These are phyloP conservation scores for Histomonas meleagridis DNA, from an alignment of 208 protist genomes.

Conservation along the genomic window DNA sequence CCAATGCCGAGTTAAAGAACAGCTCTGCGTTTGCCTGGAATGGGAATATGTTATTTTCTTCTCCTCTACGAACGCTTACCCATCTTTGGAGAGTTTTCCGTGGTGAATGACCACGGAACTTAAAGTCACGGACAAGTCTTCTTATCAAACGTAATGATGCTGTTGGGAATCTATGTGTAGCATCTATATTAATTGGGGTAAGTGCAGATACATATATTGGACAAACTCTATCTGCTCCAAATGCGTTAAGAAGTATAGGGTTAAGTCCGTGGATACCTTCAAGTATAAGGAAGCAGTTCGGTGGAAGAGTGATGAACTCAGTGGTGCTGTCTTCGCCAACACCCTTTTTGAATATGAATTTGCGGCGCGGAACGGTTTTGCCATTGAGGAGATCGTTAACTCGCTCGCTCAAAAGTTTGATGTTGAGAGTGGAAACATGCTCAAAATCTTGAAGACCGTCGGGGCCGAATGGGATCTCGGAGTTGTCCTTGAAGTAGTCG, in stretches of 20 bases:
- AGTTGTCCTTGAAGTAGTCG: not conserved
- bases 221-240: not conserved
- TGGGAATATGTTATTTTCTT: not conserved
- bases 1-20: not conserved
- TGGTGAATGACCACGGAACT: not conserved
- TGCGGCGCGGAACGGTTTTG: not conserved
- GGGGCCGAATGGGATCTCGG: not conserved
- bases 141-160: not conserved
- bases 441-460: not conserved
- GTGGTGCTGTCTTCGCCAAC: not conserved
- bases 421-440: not conserved
- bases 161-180: not conserved
- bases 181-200: not conserved
- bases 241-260: not conserved
- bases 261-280: conserved; percentile 31
- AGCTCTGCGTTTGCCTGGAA: not conserved
- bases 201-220: not conserved
- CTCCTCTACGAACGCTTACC: not conserved
- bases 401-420: not conserved
- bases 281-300: not conserved
- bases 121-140: not conserved
- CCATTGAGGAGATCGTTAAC: not conserved
- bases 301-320: not conserved
- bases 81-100: not conserved
- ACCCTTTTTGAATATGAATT: not conserved